phyloP scores from a whole-genome alignment of 1,284 basidiomycete species.

The Cutaneotrichosporon mucoides region DNA sequence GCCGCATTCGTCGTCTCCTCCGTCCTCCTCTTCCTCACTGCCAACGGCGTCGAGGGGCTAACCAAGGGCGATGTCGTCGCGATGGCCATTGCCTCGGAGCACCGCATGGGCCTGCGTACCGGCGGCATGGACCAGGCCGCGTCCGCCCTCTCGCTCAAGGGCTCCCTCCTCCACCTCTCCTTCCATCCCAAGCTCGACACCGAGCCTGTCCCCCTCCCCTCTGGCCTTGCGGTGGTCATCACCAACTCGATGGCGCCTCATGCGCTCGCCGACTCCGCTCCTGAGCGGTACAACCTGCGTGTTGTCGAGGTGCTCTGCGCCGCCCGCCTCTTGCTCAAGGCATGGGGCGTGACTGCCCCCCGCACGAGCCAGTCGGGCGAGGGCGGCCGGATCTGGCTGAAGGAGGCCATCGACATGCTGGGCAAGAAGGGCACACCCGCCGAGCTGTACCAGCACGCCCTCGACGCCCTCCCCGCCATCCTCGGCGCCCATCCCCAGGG shows the following conservation, averaged over 20 bases:
- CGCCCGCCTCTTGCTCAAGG: constrained; percentile 64
- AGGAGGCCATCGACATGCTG: constrained; percentile 55
- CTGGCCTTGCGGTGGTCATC: constrained; percentile 61
- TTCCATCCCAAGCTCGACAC: constrained; percentile 73
- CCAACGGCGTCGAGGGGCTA: constrained; percentile 63
- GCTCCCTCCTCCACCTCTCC: constrained; percentile 69
- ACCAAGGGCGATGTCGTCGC: constrained; percentile 66
- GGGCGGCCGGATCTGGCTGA: constrained; percentile 27
- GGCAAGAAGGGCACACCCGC: constrained; percentile 39
- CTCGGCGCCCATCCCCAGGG: constrained; percentile 29
- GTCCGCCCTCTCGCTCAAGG: constrained; percentile 66
- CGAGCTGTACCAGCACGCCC: constrained; percentile 19
- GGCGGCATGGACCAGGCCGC: constrained; percentile 63
- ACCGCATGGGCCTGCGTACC: constrained; percentile 62
- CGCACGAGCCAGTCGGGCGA: constrained; percentile 5
- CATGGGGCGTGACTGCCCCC: constrained; percentile 53
- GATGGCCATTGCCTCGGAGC: constrained; percentile 75
- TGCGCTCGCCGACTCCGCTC: constrained; percentile 71
- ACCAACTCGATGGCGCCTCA: constrained; percentile 81
- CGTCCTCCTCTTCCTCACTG: constrained; percentile 69
- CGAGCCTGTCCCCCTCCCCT: constrained; percentile 52
- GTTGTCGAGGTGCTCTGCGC: constrained; percentile 79
- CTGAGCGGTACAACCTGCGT: constrained; percentile 75
- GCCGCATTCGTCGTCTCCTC: constrained; percentile 81
- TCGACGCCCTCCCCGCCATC: constrained; percentile 17